Evolutionary conservation across 225 moss, liverwort and hornwort genomes (phyloP).

Genomic region (Pseudoscleropodium purum): DNA sequence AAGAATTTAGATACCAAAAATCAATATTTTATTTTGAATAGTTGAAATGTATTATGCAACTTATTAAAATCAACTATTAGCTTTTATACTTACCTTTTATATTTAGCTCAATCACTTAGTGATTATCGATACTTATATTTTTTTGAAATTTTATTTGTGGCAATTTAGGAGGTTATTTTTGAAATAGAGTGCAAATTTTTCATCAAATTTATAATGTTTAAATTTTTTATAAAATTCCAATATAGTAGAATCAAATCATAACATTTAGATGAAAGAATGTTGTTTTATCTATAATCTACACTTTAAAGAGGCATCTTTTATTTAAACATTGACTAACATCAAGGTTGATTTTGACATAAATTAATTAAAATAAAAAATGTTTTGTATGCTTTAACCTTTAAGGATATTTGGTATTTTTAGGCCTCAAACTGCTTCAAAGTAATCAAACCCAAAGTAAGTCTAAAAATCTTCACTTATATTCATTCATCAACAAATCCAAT

Average conservation of each 20-base stretch:
- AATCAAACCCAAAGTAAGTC: not conserved
- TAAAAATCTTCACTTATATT: not conserved
- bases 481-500: not conserved
- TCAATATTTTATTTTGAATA: not conserved
- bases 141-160: fast-evolving
- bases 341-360: not conserved
- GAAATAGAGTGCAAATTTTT: not conserved
- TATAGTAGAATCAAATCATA: not conserved
- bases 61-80: not conserved
- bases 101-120: not conserved
- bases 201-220: not conserved
- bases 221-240: too few relatives aligned
- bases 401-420: not conserved
- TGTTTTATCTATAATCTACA: not conserved
- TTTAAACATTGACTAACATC: not conserved
- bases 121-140: fast-evolving
- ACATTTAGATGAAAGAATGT: not conserved
- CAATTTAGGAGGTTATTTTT: not conserved
- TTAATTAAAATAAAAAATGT: not conserved
- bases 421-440: not conserved
- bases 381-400: fast-evolving
- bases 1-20: not conserved
- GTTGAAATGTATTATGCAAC: not conserved
- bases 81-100: not conserved
- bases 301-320: fast-evolving